Base-by-base conservation (phyloP, 768 basidiomycete species). In the Rhodosporidiobolus sp. region DNA sequence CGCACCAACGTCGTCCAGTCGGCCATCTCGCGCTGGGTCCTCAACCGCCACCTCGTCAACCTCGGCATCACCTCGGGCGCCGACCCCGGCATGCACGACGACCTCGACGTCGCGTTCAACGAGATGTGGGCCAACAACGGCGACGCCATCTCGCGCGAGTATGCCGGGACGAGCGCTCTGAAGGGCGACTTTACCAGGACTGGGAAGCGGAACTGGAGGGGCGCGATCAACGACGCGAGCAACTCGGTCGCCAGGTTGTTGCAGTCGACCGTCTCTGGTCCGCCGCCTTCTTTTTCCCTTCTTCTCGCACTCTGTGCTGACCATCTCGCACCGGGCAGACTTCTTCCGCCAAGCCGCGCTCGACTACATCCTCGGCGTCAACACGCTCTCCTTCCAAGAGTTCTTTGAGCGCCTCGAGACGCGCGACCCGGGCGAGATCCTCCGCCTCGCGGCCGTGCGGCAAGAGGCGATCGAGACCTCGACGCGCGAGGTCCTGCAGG, bases 51-150 rank as follows among this genome's bases (percentile, higher is more conserved):
- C 73, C 77, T 84, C n/a, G 80, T 80, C 5, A 81, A 81, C 56
- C 76, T 83, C 38, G 83, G 83, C 3, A 65, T 83, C 60, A 86
- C 87, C 67, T 86, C 85, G 65, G 88, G 93, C 79, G 82, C 92
- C 17, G 86, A 89, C 34, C 88, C 88, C 10, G 84, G 85, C 73
- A 60, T 85, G 85, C 70, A 83, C 85, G 52, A 69, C 54, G 88
- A 87, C 59, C 85, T 86, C 66, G 92, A 95, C 76, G 76, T 86
- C 26, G 85, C 87, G 26, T 91, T 94, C 79, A 94, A 92, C 74
- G 87, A 91, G 91, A 91, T 92, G 26, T 99, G 96, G 96, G 96
- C 96, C 4, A 96, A 98, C 79, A 98, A 98, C 76, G 96, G 96
- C 0, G 96, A 99, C 79, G 90, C 92, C 10, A 91, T 96, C 69